Conservation (phyloP, 1,284 basidiomycete genomes). For the Puccinia horiana region DNA sequence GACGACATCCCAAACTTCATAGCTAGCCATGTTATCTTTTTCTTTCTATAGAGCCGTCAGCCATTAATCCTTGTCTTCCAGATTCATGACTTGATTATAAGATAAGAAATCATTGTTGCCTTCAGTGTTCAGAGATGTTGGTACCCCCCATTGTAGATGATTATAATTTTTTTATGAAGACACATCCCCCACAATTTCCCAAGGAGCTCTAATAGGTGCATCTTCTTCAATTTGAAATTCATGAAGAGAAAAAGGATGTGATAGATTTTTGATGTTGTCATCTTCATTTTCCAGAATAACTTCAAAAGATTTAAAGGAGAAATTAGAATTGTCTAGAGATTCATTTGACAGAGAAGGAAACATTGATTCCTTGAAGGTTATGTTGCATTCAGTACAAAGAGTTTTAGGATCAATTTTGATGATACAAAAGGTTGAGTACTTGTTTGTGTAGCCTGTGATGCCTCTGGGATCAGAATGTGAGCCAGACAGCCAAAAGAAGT, state of each 20-base stretch:
- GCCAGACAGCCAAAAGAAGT: too few species aligned
- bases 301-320: neutral
- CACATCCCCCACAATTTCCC: slow-evolving; percentile 8
- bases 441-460: neutral
- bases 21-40: neutral
- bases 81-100: neutral
- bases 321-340: neutral
- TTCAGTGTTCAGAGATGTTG: neutral
- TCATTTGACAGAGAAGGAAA: neutral
- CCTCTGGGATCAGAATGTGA: too few species aligned
- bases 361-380: neutral
- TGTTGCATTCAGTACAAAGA: neutral
- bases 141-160: neutral
- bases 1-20: slow-evolving; percentile 15
- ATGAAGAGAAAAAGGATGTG: neutral
- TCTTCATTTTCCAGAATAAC: neutral
- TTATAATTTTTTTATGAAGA: neutral
- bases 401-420: neutral
- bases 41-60: neutral
- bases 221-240: too few species aligned
- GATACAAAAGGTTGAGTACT: neutral
- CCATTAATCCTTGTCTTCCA: neutral
- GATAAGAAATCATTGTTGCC: neutral
- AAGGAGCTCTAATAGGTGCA: too few species aligned
- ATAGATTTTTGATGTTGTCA: neutral